These are phyloP conservation scores for Fusarium nisikadoi DNA, from an alignment of 2,329 filamentous ascomycete genomes.

Conservation along the genomic window DNA sequence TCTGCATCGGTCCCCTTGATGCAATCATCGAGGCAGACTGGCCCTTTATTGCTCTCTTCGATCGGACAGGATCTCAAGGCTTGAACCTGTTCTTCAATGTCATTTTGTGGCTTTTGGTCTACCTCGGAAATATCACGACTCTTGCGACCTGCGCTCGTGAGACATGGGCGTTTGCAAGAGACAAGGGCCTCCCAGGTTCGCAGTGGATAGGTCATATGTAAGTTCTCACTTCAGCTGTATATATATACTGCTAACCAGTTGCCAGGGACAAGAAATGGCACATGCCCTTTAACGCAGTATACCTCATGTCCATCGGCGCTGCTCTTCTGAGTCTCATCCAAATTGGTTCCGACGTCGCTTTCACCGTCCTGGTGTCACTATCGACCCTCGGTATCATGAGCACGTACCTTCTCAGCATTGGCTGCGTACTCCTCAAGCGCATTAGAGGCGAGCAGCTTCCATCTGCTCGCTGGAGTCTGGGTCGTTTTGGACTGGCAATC, in stretches of 20 bases:
- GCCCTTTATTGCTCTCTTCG: conserved; percentile 17
- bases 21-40: conserved; percentile 9
- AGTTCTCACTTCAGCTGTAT: fast-evolving
- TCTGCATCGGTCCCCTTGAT: conserved; percentile 25
- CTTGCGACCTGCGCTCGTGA: conserved; percentile 28
- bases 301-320: conserved; percentile 26
- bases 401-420: conserved; percentile 26
- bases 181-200: conserved; percentile 18
- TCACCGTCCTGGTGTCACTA: conserved; percentile 12
- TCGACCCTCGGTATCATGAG: conserved; percentile 27
- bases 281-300: conserved; percentile 26
- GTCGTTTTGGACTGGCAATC: conserved; percentile 7
- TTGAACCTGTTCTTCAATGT: conserved; percentile 27
- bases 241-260: neutral
- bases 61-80: conserved; percentile 8
- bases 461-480: conserved; percentile 19
- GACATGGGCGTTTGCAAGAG: conserved; percentile 23
- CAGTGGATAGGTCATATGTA: conserved; percentile 25
- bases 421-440: conserved; percentile 24
- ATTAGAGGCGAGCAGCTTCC: conserved; percentile 20
- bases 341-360: conserved; percentile 21
- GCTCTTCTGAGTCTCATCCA: conserved; percentile 21
- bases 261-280: conserved; percentile 24
- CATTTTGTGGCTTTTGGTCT: conserved; percentile 20
- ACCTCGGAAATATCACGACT: conserved; percentile 22